A percentile compares a stretch with the other conserved stretches of the same genome.
These are phyloP conservation scores for Fusarium goolgardi DNA, from an alignment of 2,329 filamentous ascomycete species.

Conservation along the genomic window DNA sequence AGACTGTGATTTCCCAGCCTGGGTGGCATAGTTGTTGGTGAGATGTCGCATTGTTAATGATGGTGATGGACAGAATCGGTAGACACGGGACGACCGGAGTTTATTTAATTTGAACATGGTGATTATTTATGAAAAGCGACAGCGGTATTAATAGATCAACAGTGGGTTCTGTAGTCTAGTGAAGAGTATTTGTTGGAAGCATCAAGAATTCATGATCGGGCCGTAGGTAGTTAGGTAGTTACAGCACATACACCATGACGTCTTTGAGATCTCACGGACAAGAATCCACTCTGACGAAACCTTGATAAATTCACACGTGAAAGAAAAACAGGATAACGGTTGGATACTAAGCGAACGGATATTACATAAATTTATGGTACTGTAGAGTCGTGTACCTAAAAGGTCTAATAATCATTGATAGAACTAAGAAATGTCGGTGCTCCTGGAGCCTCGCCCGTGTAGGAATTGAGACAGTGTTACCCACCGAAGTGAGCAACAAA, in stretches of 20 bases:
- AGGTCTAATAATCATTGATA: background rate
- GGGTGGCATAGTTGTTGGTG: conserved; percentile 21
- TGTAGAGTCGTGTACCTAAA: too few relatives aligned
- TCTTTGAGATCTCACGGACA: conserved; percentile 25
- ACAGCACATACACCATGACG: conserved; percentile 28
- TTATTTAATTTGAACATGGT: conserved; percentile 21
- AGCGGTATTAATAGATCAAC: conserved; percentile 7
- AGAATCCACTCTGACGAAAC: conserved; percentile 39
- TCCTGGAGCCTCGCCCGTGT: conserved; percentile 65
- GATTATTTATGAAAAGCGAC: background rate
- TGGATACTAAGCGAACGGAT: background rate
- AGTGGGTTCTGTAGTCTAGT: background rate
- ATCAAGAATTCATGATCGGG: conserved; percentile 7
- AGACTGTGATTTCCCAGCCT: conserved; percentile 42
- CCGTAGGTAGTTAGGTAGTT: background rate
- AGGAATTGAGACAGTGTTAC: conserved; percentile 34
- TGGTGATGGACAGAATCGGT: conserved; percentile 1
- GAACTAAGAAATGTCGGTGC: conserved; percentile 57
- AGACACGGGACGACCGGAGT: conserved; percentile 1
- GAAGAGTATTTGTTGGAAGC: background rate
- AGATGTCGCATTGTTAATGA: conserved; percentile 8
- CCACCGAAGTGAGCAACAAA: conserved; percentile 40
- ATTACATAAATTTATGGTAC: conserved; percentile 1
- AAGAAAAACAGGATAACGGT: background rate
- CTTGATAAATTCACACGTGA: conserved; percentile 17